Evolutionary conservation across 768 basidiomycete species (phyloP), one percentile per base, ranked within the genome.

Genomic region (Coprinellus micaceus): DNA sequence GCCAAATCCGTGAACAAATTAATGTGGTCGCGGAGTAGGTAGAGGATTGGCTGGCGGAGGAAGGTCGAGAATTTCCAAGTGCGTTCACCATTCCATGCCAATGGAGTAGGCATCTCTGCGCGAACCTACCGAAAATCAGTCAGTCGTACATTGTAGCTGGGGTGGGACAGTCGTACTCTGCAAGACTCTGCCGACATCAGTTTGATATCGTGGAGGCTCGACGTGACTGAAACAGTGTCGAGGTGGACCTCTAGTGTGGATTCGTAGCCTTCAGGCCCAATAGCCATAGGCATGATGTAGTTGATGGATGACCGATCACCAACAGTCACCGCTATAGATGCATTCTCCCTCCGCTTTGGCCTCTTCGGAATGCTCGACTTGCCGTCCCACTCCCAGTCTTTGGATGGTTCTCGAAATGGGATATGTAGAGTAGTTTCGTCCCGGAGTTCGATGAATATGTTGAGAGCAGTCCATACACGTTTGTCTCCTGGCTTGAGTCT

Each of bases 321-420:
- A 29, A 87, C 83, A 19, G 76, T 77, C 26, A 95, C 66, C 59
- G 86, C 89, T 33, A 98, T 80, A 60, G 83, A 86, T 30, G 89
- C 83, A 33, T 85, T 74, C 68, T 88, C 85, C 51, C 86, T 79
- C 59, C 78, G 78, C 52, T 77, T 78, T 28, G 77, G 77, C 54
- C 80, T 77, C 47, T 75, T 69, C 1, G 79, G 80, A 17, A 78
- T 61, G 19, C 79, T 72, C 5, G 66, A 65, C 29, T 74, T 63
- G 29, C 84, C 85, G 67, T 98, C 96, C 87, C 89, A 98, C 67
- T 87, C 84, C 96, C 96, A 98, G 69, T 98, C 89, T 79, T 98
- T 98, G 0, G 94, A 97, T 1, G 85, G 70, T 70, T 98, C 96
- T 10, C 94, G 83, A 56, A 95, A 95, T 2, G 96, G 96, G n/a